Base-by-base conservation (phyloP, 371 early-diverging fungal genomes). In the Mortierella sp. region DNA sequence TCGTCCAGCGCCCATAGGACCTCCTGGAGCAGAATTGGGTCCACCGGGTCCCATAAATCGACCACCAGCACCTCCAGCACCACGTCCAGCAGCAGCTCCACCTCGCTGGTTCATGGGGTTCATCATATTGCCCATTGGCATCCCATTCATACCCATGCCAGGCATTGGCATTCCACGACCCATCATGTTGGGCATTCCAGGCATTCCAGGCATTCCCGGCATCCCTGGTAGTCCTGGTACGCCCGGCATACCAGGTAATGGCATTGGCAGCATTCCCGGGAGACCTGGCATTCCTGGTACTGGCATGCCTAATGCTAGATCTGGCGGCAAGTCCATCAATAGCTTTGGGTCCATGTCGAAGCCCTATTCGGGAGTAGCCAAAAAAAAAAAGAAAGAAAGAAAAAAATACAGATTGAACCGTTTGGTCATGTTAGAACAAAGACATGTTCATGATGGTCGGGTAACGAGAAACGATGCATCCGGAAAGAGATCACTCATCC, bases 91-190 rank as follows among this genome's bases (percentile, higher is more conserved):
- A 23, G 50, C 48, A 8, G 61, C 71, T 9, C 31, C 67, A 31
- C 68, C 67, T 34, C 67, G 58, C n/a, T 69, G 64, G 54, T 76
- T 76, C 76, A 76, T 76, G 18, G 61, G 63, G 56, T 69, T 76
- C 78, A 76, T 76, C 71, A 76, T 74, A 23, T 68, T 67, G 31
- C 64, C 64, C 61, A 68, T 70, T 14, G 67, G 64, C 73, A 76
- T 76, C 10, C 76, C 74, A 3, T 64, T 64, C 74, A 73, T 69
- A 48, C 76, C 64, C 68, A 73, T 67, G 5, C 74, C 74, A 18
- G 74, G 64, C 63, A 67, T 62, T 5, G 56, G 61, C 72, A 71
- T 71, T 12, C 70, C 70, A 3, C 64, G 71, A 45, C 64, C 58
- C 65, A 74, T 64, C 61, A 67, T 67, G 19, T 54, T 43, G 3